Evolutionary conservation across 495 filamentous ascomycete genomes (phyloP).

Genomic region (Neurospora tetrasperma): DNA sequence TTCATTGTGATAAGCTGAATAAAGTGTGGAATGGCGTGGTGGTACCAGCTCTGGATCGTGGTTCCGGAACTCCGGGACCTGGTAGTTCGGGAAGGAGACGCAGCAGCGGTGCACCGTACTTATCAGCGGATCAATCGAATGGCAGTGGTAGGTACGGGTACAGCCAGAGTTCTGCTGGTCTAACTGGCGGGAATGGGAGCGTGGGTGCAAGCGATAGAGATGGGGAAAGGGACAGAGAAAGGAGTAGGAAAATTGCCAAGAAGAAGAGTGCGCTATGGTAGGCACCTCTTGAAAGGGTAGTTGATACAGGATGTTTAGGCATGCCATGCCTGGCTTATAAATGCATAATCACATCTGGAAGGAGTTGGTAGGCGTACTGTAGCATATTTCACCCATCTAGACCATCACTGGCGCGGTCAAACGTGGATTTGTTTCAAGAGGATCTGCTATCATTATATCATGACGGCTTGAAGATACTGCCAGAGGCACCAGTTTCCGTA

Average conservation of each 20-base stretch:
- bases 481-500: not conserved
- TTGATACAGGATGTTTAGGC: not conserved
- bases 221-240: constrained; percentile 17
- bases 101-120: not conserved
- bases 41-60: not conserved
- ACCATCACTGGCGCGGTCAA: not conserved
- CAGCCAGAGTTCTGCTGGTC: not conserved
- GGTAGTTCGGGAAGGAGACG: not conserved
- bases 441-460: not conserved
- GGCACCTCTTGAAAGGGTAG: too few relatives aligned
- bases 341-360: not conserved
- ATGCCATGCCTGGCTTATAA: not conserved
- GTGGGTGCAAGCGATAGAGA: constrained; percentile 17
- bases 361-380: not conserved
- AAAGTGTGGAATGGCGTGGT: constrained; percentile 19
- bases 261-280: constrained; percentile 37
- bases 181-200: constrained; percentile 6
- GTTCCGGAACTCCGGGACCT: not conserved
- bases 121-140: not conserved
- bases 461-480: not conserved
- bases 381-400: not conserved
- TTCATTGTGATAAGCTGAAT: constrained; percentile 17
- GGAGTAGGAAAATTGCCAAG: constrained; percentile 28
- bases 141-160: not conserved
- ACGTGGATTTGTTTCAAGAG: not conserved